Percentiles rank a stretch among this genome's conserved stretches.
Evolutionary conservation across 2,329 filamentous ascomycete species (phyloP).

Genomic region (Colletotrichum cordylinicola): DNA sequence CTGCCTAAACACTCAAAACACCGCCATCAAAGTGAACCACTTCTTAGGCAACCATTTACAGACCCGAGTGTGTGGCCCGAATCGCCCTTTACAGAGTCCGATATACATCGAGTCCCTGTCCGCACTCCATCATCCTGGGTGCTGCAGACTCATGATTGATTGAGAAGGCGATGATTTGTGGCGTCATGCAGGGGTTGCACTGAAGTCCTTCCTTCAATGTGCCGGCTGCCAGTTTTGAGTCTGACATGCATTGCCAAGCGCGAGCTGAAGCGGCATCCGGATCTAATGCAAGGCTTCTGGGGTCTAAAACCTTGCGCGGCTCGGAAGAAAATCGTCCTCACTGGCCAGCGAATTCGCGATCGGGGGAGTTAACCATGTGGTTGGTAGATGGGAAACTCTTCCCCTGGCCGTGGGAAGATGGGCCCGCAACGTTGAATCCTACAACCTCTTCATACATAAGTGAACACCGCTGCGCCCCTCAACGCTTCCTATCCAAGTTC

Average conservation of each 20-base stretch:
- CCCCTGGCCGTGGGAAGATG: neutral
- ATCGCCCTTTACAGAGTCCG: neutral
- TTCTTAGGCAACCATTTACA: neutral
- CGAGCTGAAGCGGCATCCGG: neutral
- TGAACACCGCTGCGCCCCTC: neutral
- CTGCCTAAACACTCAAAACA: neutral
- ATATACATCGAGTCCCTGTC: neutral
- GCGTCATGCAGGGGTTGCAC: neutral
- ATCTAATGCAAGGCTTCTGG: neutral
- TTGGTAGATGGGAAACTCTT: neutral
- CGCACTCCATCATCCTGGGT: neutral
- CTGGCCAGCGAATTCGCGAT: neutral
- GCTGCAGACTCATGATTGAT: neutral
- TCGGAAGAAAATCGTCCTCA: neutral
- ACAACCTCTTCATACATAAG: neutral
- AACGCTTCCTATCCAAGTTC: neutral
- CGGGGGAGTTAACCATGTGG: neutral
- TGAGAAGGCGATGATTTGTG: neutral
- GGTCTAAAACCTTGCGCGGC: neutral
- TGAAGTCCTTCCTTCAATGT: neutral
- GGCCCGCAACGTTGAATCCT: neutral
- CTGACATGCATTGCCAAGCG: neutral
- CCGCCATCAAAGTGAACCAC: neutral
- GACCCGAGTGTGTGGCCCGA: neutral
- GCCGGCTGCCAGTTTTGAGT: neutral